Conservation (phyloP, 2,329 filamentous ascomycete species). For the Cercospora sp. region DNA sequence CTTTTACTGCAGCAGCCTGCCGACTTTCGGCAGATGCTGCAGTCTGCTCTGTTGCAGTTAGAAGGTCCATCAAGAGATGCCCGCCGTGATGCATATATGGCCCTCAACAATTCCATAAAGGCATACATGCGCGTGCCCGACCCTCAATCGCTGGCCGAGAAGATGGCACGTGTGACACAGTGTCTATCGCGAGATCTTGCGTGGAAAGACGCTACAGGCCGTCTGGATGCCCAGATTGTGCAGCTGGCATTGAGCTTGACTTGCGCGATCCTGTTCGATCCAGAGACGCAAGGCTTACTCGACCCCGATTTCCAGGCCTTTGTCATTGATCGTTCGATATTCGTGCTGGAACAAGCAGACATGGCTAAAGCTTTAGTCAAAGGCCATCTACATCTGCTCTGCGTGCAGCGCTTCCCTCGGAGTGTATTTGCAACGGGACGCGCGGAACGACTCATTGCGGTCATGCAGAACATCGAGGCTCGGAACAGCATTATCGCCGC, state of each 20-base stretch:
- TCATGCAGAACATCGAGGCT: slow-evolving; percentile 71
- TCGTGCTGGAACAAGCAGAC: slow-evolving; percentile 66
- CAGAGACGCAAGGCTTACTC: slow-evolving; percentile 60
- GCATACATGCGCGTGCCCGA: slow-evolving; percentile 82
- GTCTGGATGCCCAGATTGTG: slow-evolving; percentile 66
- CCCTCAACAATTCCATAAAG: slow-evolving; percentile 72
- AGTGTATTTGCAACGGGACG: slow-evolving; percentile 73
- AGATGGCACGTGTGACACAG: slow-evolving; percentile 74
- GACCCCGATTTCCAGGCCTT: slow-evolving; percentile 77
- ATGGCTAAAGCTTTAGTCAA: slow-evolving; percentile 76
- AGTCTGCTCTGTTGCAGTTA: slow-evolving; percentile 80
- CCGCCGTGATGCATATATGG: slow-evolving; percentile 82
- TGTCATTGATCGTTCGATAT: slow-evolving; percentile 77
- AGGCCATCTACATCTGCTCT: slow-evolving; percentile 77
- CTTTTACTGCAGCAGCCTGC: slow-evolving; percentile 52
- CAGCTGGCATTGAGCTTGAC: slow-evolving; percentile 78
- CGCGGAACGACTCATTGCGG: slow-evolving; percentile 68
- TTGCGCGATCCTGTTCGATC: slow-evolving; percentile 72
- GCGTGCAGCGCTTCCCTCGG: slow-evolving; percentile 73
- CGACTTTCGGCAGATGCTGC: slow-evolving; percentile 76
- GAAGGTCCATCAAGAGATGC: slow-evolving; percentile 70
- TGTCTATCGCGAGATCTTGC: slow-evolving; percentile 83
- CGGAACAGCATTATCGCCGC: slow-evolving; percentile 77
- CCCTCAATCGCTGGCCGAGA: slow-evolving; percentile 68
- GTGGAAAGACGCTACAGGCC: slow-evolving; percentile 53